A percentile compares a stretch with the other conserved stretches of the same genome.
phyloP scores from a whole-genome alignment of 371 early-diverging fungal genomes.

The Astathelohania contejeani region DNA sequence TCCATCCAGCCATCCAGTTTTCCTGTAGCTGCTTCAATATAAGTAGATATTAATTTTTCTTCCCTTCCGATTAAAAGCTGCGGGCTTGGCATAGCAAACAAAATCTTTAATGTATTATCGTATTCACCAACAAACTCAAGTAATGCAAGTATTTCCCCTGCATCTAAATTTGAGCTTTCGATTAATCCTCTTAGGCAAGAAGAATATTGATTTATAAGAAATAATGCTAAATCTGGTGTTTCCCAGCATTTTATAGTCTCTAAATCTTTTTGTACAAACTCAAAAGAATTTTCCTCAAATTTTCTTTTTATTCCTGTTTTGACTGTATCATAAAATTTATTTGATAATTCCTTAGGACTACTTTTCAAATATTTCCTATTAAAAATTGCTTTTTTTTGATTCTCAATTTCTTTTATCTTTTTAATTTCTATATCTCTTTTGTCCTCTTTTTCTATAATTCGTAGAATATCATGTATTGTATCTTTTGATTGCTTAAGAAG shows the following conservation, averaged over 20 bases:
- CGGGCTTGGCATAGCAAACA: constrained; percentile 24
- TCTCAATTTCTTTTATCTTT: constrained; percentile 4
- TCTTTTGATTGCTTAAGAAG: constrained; percentile 18
- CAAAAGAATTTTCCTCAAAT: constrained; percentile 28
- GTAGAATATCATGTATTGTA: neutral
- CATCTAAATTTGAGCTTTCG: too few species aligned
- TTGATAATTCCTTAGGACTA: constrained; percentile 2
- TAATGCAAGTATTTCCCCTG: constrained; percentile 36
- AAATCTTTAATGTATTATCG: constrained; percentile 23
- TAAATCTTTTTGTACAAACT: constrained; percentile 7
- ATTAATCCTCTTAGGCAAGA: constrained; percentile 14
- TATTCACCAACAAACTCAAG: constrained; percentile 37
- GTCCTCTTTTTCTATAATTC: constrained; percentile 37
- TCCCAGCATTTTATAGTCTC: neutral
- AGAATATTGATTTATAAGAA: constrained; percentile 23
- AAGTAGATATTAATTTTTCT: constrained; percentile 39
- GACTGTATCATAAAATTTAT: constrained; percentile 19
- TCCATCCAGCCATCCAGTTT: constrained; percentile 49
- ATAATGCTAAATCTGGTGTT: constrained; percentile 23
- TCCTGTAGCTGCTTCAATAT: constrained; percentile 36
- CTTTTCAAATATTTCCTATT: constrained; percentile 28
- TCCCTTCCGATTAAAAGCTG: constrained; percentile 34
- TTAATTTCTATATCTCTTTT: constrained; percentile 26
- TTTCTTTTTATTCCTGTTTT: constrained; percentile 14
- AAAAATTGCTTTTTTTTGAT: constrained; percentile 15